phyloP scores from a whole-genome alignment of 1,284 basidiomycete genomes.

The Ganoderma lucidum region DNA sequence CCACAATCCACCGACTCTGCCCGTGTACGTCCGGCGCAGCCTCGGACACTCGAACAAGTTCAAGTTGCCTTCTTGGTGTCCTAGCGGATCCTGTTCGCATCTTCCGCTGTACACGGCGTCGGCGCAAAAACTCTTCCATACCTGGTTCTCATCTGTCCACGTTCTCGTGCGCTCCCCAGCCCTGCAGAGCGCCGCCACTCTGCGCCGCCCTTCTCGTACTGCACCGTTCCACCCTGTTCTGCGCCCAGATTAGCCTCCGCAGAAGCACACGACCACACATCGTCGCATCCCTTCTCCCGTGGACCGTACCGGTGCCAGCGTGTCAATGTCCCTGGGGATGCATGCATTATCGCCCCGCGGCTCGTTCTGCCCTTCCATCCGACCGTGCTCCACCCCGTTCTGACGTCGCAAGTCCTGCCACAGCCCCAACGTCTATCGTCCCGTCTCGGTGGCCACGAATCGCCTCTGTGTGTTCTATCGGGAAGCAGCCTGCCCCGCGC shows the following conservation, averaged over 20 bases:
- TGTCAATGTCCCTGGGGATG: constrained; percentile 2
- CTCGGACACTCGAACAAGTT: not conserved
- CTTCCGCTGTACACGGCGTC: constrained; percentile 15
- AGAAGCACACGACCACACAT: not conserved
- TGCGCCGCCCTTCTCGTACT: not conserved
- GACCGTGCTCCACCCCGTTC: not conserved
- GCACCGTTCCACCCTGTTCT: not conserved
- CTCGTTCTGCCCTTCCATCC: constrained; percentile 3
- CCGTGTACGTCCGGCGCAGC: not conserved
- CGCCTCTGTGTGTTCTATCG: not conserved
- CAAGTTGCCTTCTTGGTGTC: constrained; percentile 10
- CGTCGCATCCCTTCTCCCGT: constrained; percentile 1
- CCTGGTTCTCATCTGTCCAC: not conserved
- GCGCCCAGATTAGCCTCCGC: constrained; percentile 1
- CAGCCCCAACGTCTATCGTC: not conserved
- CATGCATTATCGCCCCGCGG: not conserved
- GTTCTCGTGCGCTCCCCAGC: not conserved
- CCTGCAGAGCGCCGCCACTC: constrained; percentile 1
- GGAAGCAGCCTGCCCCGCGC: not conserved
- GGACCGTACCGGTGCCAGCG: constrained; percentile 5
- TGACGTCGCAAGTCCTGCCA: not conserved
- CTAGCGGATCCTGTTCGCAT: constrained; percentile 5
- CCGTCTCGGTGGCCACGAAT: not conserved
- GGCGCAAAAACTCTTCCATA: constrained; percentile 8
- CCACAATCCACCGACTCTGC: not conserved